Evolutionary conservation across 1,284 basidiomycete species (phyloP), one percentile per base, ranked within the genome.

Genomic region (Ustilago bromivora): DNA sequence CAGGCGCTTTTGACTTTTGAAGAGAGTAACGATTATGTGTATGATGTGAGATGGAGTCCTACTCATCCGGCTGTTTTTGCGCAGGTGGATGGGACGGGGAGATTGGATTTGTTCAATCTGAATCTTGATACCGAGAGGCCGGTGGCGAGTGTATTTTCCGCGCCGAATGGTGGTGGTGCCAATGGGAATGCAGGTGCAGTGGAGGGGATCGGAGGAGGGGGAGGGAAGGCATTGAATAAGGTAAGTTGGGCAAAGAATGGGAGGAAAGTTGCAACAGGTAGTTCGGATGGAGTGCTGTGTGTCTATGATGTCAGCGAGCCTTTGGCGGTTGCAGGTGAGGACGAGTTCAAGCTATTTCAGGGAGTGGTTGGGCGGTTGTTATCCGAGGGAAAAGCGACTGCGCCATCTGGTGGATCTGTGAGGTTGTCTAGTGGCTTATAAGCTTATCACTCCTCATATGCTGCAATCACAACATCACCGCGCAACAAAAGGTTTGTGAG

Each of bases 31-130:
- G 96, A 99, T 86, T 98, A 98, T 85, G 94, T 99, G n/a, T 98
- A 97, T 87, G 96, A 98, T 87, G 95, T 95, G 57, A 93, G 92
- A 84, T 99, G 97, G 97, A 96, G 98, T 86, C 95, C 96, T 2
- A 89, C 91, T 32, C 96, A 99, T 86, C 97, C 97, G 4, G 94
- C 95, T 0, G 73, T 97, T 51, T 99, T 99, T 86, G 96, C 93
- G 15, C 92, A 91, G 4, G 97, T 95, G 2, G 96, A 99, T 86
- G 97, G 95, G 0, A 92, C 92, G 2, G 97, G 96, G 38, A 92
- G 92, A 83, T 95, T 99, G 87, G 95, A 98, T 85, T 83, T 99
- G 54, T 99, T 95, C 94, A 97, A 99, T 87, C 87, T 99, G 83
- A 98, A 98, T 86, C 87, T 90, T 23, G 96, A 98, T 83, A 93